phyloP scores from a whole-genome alignment of 2,329 filamentous ascomycete genomes.

The Fusarium zealandicum region DNA sequence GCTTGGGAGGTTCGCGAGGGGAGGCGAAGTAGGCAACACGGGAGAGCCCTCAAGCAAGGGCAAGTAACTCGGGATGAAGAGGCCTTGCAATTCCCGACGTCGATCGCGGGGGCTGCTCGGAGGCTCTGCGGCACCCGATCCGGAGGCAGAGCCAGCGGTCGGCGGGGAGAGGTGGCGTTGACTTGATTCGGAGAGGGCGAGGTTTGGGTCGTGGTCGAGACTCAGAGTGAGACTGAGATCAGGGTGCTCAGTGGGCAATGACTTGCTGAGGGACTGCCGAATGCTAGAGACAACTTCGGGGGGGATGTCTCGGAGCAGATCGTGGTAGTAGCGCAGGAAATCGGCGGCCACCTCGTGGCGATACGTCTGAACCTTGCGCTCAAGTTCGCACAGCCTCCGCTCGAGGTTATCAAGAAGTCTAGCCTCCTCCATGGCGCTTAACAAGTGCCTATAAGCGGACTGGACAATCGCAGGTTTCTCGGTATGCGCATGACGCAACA shows the following conservation, averaged over 20 bases:
- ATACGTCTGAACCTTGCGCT: constrained; percentile 63
- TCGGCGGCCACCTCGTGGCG: constrained; percentile 64
- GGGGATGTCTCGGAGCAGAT: constrained; percentile 57
- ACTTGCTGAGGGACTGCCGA: constrained; percentile 55
- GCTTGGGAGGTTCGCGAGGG: constrained; percentile 25
- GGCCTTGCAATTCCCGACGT: constrained; percentile 66
- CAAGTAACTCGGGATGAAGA: constrained; percentile 69
- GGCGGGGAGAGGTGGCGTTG: constrained; percentile 45
- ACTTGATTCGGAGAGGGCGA: constrained; percentile 40
- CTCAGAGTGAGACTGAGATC: constrained; percentile 51
- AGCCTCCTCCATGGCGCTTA: constrained; percentile 51
- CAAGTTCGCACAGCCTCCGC: constrained; percentile 62
- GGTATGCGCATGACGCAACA: constrained; percentile 50
- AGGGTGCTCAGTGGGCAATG: constrained; percentile 52
- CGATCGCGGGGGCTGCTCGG: constrained; percentile 59
- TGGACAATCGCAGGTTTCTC: constrained; percentile 42
- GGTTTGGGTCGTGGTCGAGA: constrained; percentile 47
- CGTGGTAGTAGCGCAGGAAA: constrained; percentile 62
- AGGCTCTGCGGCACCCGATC: constrained; percentile 42
- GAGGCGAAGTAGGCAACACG: constrained; percentile 32
- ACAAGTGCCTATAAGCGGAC: constrained; percentile 42
- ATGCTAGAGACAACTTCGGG: constrained; percentile 56
- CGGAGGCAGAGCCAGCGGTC: constrained; percentile 41
- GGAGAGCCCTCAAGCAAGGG: constrained; percentile 63
- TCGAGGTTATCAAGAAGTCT: constrained; percentile 60